Evolutionary conservation across 2,329 filamentous ascomycete genomes (phyloP), one percentile per base, ranked within the genome.

Genomic region (Diaporthe sp.): DNA sequence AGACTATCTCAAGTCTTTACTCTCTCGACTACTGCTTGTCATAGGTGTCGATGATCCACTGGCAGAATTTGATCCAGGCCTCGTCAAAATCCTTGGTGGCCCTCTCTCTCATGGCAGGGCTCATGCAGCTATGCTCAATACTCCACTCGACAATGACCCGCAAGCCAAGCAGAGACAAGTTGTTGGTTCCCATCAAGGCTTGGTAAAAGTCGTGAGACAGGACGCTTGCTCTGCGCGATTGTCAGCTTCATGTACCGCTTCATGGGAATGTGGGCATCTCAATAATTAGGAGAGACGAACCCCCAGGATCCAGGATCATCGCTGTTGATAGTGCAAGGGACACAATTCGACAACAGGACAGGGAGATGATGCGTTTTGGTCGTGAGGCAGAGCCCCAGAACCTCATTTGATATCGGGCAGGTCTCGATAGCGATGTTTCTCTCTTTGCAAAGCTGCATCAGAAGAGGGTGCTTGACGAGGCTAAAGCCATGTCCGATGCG

Each of bases 191-290:
- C 9, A 94, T 88, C 87, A 95, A 91, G 75, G 92, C 88, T 81
- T 95, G 93, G 81, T 95, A 95, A 81, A 95, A 95, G 80, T 95
- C 94, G 78, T 95, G 92, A 1, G 92, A 93, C 57, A 95, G 87
- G 4, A 68, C 65, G 25, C 91, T 91, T 22, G 93, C 94, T 78
- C 92, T 94, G 75, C 61, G 25, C 15, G 44, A 42, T 7, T 9
- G 49, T 25, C 53, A 55, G 57, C 47, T 72, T 25, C 7, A 13
- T 9, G 20, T 15, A 42, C 9, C 22, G 9, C 17, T 44, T 12
- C 37, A 57, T 10, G 55, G 13, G 25, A 15, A 34, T n/a, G 49
- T 68, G 20, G 34, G 12, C 70, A 31, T 49, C 4, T 3, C 37
- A 15, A 2, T 39, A 13, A 4, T 13, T 13, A 17, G 28, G 44